Evolutionary conservation across 2,329 filamentous ascomycete species (phyloP).

Genomic region (Colletotrichum endophyticum): DNA sequence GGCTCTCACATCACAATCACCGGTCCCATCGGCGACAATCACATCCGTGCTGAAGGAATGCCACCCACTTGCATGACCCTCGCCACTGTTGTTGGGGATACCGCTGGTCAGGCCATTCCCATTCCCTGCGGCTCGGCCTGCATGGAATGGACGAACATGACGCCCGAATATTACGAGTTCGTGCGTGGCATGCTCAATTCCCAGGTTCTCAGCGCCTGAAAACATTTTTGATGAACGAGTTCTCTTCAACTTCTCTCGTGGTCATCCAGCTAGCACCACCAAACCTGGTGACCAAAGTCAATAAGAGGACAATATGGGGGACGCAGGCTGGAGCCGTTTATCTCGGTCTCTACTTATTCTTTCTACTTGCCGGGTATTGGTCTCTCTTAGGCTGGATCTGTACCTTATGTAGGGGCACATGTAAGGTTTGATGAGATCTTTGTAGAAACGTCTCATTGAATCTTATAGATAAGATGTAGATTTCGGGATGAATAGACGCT

Average conservation of each 20-base stretch:
- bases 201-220: neutral
- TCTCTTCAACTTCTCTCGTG: neutral
- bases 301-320: neutral
- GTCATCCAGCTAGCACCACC: neutral
- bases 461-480: rapidly evolving
- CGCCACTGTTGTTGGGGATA: neutral
- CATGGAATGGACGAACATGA: neutral
- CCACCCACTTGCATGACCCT: neutral
- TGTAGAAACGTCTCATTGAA: neutral
- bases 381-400: neutral
- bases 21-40: neutral
- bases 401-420: neutral
- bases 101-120: neutral
- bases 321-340: neutral
- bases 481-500: neutral
- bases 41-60: neutral
- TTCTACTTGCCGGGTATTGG: neutral
- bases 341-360: neutral
- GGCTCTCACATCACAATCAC: neutral
- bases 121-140: neutral
- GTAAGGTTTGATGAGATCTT: neutral
- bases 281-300: neutral
- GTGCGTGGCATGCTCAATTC: neutral
- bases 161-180: neutral
- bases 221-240: rapidly evolving